These are phyloP conservation scores for Pichia sp. DNA, from an alignment of 1,139 yeast genomes.

Conservation along the genomic window DNA sequence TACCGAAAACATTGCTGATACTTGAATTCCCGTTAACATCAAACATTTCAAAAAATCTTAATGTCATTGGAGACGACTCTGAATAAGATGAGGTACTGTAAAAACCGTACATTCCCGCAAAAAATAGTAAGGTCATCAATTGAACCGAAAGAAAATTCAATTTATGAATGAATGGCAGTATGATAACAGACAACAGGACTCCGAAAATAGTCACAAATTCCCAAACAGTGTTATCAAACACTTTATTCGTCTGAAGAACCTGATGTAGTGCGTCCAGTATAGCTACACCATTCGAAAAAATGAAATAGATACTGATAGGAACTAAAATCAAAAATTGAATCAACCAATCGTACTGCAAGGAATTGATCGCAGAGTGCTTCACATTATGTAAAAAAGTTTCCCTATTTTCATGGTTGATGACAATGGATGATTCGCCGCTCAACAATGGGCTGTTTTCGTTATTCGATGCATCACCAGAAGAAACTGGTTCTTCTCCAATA, in stretches of 20 bases:
- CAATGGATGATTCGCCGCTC: constrained; percentile 19
- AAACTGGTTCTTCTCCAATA: background rate
- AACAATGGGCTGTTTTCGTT: constrained; percentile 17
- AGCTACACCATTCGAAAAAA: constrained; percentile 44
- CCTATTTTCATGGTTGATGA: constrained; percentile 21
- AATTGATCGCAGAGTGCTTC: constrained; percentile 28
- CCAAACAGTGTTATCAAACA: constrained; percentile 41
- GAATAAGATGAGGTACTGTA: constrained; percentile 45
- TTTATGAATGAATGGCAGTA: constrained; percentile 67
- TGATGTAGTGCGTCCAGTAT: constrained; percentile 58
- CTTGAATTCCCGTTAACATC: constrained; percentile 27
- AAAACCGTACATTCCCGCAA: constrained; percentile 22
- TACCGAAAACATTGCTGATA: constrained; percentile 40
- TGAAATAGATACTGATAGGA: constrained; percentile 51
- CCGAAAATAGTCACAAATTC: constrained; percentile 31
- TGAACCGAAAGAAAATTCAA: constrained; percentile 42
- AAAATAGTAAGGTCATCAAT: constrained; percentile 32
- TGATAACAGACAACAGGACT: constrained; percentile 43
- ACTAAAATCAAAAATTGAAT: constrained; percentile 60
- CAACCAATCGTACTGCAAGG: constrained; percentile 70
- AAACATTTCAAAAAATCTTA: constrained; percentile 56
- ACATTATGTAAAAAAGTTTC: constrained; percentile 19
- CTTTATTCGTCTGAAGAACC: constrained; percentile 56
- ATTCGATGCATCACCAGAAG: background rate
- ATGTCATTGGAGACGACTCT: constrained; percentile 53